Conservation (phyloP, 176 grass and related monocot genomes). For the Pharus latifolius region DNA sequence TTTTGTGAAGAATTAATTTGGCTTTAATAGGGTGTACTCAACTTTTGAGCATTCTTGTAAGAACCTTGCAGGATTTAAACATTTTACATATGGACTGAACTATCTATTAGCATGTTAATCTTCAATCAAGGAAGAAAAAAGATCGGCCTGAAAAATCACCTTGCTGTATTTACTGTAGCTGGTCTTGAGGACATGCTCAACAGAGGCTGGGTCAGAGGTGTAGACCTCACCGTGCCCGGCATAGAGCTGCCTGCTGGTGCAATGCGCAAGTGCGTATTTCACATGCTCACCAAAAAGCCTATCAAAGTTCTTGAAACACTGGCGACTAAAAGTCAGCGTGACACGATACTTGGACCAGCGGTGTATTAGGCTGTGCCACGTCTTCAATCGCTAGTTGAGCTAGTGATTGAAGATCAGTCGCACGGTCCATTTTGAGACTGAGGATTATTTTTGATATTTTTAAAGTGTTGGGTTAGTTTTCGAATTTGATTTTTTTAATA, state of each 20-base stretch:
- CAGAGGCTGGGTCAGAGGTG: constrained; percentile 24
- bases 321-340: too few species aligned
- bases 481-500: too few species aligned
- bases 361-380: too few species aligned
- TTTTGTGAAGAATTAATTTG: background rate
- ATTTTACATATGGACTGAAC: background rate
- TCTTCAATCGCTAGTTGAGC: too few species aligned
- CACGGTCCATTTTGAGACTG: too few species aligned
- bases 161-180: constrained; percentile 61
- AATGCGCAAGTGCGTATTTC: constrained; percentile 1
- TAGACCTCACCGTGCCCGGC: constrained; percentile 18
- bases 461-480: too few species aligned
- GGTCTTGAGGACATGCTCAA: constrained; percentile 44
- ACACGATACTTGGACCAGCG: too few species aligned
- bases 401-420: too few species aligned
- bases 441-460: too few species aligned
- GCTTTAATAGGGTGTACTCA: background rate
- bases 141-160: constrained; percentile 7
- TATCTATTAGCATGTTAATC: background rate
- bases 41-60: background rate
- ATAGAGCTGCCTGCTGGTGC: constrained; percentile 28
- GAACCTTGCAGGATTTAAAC: background rate
- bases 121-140: background rate
- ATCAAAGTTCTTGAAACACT: constrained; percentile 28
- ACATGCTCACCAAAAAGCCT: constrained; percentile 34